Base-by-base conservation (phyloP, 2,329 filamentous ascomycete species). In the Amesomyces nigricolor region DNA sequence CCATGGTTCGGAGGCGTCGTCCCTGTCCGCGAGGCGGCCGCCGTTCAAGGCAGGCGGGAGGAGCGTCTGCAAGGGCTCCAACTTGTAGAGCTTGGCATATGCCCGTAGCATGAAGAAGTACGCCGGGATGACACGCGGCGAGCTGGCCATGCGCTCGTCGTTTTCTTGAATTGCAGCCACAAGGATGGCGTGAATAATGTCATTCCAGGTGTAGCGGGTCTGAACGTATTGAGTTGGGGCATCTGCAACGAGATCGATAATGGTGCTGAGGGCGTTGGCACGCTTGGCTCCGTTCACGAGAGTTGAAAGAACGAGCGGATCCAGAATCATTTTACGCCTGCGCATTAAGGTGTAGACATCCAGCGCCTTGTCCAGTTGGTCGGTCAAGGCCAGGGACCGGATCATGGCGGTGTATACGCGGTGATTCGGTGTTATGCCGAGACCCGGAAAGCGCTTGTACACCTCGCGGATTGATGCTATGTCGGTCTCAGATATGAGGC, bases 281-380 rank as follows among this genome's bases (percentile, higher is more conserved):
- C 68, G 66, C 62, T 89, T 89, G 50, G 88, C 86, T 32, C 86
- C 86, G 56, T 85, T 80, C 42, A 95, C 78, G 35, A 96, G 73
- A 29, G 83, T 83, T 1, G 83, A 76, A 66, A 85, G 89, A 0
- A 89, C 86, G 60, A 82, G 79, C 0, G 72, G 71, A 67, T 95
- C 84, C 0, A 88, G 80, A 52, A 78, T 68, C 14, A 88, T 73
- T 3, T 80, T 79, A 60, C 82, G 77, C 13, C 76, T 71, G 49
- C 78, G 71, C 67, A 91, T 79, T 40, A 83, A 76, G 22, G 83
- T 75, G 62, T 86, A 83, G 48, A 92, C 78, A 40, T 80, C 76
- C 72, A 83, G 82, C 0, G 84, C 87, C 3, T 83, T 81, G 38
- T 79, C 73, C 7, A 81, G 67, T 62, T 89, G 81, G 10, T 79